Base-by-base conservation (phyloP, 768 basidiomycete genomes). In the Mycena venus region DNA sequence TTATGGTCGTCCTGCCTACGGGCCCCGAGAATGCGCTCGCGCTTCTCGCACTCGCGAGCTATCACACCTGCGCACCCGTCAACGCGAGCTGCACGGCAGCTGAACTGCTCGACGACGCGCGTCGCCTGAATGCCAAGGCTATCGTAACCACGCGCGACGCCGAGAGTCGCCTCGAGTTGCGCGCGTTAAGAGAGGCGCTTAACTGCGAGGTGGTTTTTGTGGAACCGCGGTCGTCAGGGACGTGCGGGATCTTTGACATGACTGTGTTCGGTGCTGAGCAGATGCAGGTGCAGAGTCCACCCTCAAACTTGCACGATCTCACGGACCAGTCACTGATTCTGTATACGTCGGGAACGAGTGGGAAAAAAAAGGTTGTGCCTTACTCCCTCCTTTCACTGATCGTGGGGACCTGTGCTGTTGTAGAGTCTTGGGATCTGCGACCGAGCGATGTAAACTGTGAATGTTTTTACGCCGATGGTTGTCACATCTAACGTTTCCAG, bases 291-390 rank as follows among this genome's bases (percentile, higher is more conserved):
- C 77, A 78, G 10, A 60, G 61, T 34, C 36, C 58, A 19, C 83
- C 84, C 23, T 82, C 85, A 15, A 70, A 69, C 36, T 80, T 77
- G 17, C 84, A 88, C 66, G 76, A 81, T 9, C 81, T 90, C 36
- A 72, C 83, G 23, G 89, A 90, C 75, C 84, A 86, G 42, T 88
- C 89, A 0, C 82, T 91, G 8, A 87, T 92, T 17, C 79, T 92
- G 36, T 90, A 91, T 71, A 92, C 91, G 0, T 89, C 88, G 40
- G 91, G 91, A 1, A 91, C 91, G 38, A 91, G 89, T 64, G 90
- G 90, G 9, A 87, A 84, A 81, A 89, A 89, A 79, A 88, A 89
- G 77, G 86, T 86, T n/a, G 87, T 88, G 14, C 86, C 86, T 10
- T 89, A 89, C 69, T 82, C 83, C 4, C 81, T 88, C 34, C 82